Evolutionary conservation across 768 basidiomycete species (phyloP).

Genomic region (Phanerochaete carnosa): DNA sequence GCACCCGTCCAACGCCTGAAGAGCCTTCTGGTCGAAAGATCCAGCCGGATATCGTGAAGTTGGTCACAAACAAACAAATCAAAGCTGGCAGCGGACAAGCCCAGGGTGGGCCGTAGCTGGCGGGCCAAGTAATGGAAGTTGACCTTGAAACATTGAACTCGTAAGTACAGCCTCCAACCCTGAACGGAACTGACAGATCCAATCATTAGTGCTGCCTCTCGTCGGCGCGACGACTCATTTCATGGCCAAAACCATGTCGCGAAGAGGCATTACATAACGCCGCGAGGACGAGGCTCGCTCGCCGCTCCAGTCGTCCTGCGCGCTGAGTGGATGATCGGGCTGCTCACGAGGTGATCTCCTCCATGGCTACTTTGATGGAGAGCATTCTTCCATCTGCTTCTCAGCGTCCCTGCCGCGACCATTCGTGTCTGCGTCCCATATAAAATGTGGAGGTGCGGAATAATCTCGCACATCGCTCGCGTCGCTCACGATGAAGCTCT

Average conservation of each 20-base stretch:
- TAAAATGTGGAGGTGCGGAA: constrained; percentile 4
- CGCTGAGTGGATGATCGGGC: neutral
- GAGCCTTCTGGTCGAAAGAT: neutral
- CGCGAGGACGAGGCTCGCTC: neutral
- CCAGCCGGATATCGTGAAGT: neutral
- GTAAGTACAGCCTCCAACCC: no score
- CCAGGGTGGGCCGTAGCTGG: neutral
- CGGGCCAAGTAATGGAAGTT: no score
- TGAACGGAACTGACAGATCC: neutral
- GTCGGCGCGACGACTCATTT: neutral
- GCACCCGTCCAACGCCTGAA: neutral
- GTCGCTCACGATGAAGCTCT: constrained; percentile 14
- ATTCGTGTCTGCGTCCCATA: neutral
- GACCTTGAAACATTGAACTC: no score
- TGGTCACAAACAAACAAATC: no score
- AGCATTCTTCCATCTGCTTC: neutral
- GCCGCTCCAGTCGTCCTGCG: neutral
- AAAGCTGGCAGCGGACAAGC: no score
- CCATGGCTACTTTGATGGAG: neutral
- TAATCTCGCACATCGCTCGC: neutral
- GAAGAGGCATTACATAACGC: neutral
- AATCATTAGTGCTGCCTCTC: neutral
- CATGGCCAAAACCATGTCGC: neutral
- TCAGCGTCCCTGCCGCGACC: neutral
- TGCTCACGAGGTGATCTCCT: constrained; percentile 4